Percentiles rank a stretch among this genome's conserved stretches.
These are phyloP conservation scores for Daldinia bambusicola DNA, from an alignment of 495 filamentous ascomycete genomes.

Conservation along the genomic window DNA sequence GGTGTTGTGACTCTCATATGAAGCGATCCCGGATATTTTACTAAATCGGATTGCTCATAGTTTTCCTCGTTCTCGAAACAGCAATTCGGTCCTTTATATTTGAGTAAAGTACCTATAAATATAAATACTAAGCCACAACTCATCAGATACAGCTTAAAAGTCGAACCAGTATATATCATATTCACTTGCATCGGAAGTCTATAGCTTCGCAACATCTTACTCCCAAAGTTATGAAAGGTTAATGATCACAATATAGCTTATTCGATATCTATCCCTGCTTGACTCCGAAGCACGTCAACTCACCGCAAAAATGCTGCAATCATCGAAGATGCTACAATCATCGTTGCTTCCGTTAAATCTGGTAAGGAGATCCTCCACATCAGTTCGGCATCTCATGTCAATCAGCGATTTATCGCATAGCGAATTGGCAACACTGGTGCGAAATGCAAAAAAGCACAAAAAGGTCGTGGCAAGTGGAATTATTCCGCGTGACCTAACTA, in stretches of 20 bases:
- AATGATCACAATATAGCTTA: background rate
- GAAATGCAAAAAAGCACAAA: conserved; percentile 82
- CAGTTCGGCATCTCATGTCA: conserved; percentile 82
- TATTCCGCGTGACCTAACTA: conserved; percentile 65
- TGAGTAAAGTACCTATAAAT: too few species aligned
- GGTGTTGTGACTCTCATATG: background rate
- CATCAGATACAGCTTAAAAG: too few species aligned
- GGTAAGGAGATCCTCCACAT: conserved; percentile 46
- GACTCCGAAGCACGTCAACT: background rate
- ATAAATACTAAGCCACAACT: too few species aligned
- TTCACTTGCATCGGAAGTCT: conserved; percentile 17
- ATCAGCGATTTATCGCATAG: conserved; percentile 83
- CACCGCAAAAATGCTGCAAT: conserved; percentile 42
- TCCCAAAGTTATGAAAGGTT: background rate
- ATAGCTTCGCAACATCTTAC: background rate
- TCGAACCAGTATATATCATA: background rate
- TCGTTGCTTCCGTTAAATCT: conserved; percentile 33
- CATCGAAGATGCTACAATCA: conserved; percentile 45
- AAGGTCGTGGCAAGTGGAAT: conserved; percentile 76
- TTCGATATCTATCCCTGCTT: background rate
- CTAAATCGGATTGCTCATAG: background rate
- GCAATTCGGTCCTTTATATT: background rate
- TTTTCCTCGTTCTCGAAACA: background rate
- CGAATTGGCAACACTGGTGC: conserved; percentile 83
- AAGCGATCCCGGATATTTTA: background rate